Evolutionary conservation across 2,329 filamentous ascomycete species (phyloP).

Genomic region (Exophiala xenobiotica): DNA sequence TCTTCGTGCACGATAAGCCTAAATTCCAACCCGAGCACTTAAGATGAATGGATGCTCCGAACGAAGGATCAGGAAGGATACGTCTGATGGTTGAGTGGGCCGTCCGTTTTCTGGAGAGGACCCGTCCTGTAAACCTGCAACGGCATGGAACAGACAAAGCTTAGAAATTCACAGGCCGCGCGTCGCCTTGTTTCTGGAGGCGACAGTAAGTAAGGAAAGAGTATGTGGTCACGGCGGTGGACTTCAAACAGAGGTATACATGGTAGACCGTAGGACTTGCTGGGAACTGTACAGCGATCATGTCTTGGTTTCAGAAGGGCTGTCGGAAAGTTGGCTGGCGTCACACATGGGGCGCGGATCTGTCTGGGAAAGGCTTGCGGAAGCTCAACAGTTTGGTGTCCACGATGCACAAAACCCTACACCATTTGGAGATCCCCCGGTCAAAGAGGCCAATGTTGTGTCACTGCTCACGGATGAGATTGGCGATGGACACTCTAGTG

Average conservation of each 20-base stretch:
- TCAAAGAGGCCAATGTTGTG: background rate
- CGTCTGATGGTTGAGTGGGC: constrained; percentile 18
- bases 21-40: background rate
- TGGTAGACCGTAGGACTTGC: background rate
- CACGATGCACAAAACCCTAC: background rate
- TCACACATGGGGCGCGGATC: constrained; percentile 18
- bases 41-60: constrained; percentile 3
- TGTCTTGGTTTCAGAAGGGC: constrained; percentile 5
- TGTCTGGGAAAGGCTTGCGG: constrained; percentile 4
- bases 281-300: constrained; percentile 1
- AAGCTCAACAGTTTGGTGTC: background rate
- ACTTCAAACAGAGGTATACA: background rate
- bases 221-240: no score
- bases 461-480: background rate
- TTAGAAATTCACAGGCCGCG: background rate
- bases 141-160: background rate
- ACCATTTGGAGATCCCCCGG: background rate
- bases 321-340: constrained; percentile 3
- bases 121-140: background rate
- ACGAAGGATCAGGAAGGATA: background rate
- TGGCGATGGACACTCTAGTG: background rate
- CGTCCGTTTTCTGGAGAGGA: constrained; percentile 7
- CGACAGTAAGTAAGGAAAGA: no score
- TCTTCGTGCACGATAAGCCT: constrained; percentile 22
- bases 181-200: background rate